A percentile compares a stretch with the other conserved stretches of the same genome.
Evolutionary conservation across 768 basidiomycete genomes (phyloP).

Genomic region (Phaeotremella fagi): DNA sequence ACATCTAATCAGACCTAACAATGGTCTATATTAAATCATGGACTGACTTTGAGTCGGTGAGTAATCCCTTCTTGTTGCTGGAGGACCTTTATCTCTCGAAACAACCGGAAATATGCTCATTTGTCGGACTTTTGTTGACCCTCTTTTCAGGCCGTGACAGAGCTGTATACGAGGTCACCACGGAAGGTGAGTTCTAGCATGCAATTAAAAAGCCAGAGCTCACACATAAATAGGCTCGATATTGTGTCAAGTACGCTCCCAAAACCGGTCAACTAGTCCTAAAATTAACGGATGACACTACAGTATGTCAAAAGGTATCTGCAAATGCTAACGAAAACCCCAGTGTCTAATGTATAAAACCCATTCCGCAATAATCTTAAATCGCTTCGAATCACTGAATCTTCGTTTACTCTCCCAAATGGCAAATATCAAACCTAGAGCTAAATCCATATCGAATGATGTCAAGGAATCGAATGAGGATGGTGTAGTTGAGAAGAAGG

Average conservation of each 20-base stretch:
- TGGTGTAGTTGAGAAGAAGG: conserved; percentile 10
- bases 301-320: conserved; percentile 55
- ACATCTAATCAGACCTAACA: too few species aligned
- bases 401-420: conserved; percentile 56
- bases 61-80: too few species aligned
- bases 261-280: conserved; percentile 81
- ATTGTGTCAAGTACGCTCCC: conserved; percentile 85
- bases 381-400: conserved; percentile 91
- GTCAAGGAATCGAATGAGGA: conserved; percentile 14
- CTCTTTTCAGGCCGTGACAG: conserved; percentile 77
- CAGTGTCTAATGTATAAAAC: conserved; percentile 97
- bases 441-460: conserved; percentile 2
- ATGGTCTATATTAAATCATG: conserved; percentile 49
- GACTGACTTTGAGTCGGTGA: conserved; percentile 48
- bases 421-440: conserved; percentile 24
- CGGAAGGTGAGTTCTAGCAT: conserved; percentile 56
- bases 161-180: conserved; percentile 73
- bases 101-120: not conserved
- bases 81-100: too few species aligned
- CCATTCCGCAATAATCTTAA: conserved; percentile 86
- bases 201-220: not conserved
- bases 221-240: conserved; percentile 61
- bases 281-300: conserved; percentile 86
- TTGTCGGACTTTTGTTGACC: conserved; percentile 1
- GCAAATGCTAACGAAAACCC: not conserved